Conservation (phyloP, 2,329 filamentous ascomycete species). For the Myriosclerotinia scirpicola region DNA sequence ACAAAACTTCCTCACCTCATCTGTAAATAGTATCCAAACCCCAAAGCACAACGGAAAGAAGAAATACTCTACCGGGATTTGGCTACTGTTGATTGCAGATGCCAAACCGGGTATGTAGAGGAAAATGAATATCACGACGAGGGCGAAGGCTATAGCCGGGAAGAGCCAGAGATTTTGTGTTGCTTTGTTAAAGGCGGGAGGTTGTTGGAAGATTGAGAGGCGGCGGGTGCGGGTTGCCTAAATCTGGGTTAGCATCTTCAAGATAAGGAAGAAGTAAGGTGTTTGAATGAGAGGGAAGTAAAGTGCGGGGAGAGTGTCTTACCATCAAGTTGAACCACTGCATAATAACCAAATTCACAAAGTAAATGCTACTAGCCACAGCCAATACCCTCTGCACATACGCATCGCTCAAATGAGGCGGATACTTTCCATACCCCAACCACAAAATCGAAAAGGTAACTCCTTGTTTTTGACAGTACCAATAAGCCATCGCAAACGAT, state of each 20-base stretch:
- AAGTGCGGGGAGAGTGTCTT: not conserved
- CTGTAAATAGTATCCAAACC: conserved; percentile 58
- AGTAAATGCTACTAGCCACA: conserved; percentile 59
- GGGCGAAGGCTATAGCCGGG: conserved; percentile 65
- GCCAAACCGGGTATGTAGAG: conserved; percentile 66
- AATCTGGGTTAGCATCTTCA: not conserved
- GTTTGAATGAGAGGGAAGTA: too few species aligned
- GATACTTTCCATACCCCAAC: conserved; percentile 62
- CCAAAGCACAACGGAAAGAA: conserved; percentile 74
- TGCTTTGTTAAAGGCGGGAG: conserved; percentile 61
- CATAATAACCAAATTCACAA: conserved; percentile 77
- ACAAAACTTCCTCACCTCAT: conserved; percentile 63
- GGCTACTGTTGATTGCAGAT: conserved; percentile 56
- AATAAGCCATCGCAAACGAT: conserved; percentile 64
- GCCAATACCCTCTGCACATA: conserved; percentile 49
- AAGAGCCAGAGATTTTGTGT: conserved; percentile 65
- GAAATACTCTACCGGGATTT: conserved; percentile 69
- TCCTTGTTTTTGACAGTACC: conserved; percentile 61
- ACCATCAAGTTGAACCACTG: conserved; percentile 72
- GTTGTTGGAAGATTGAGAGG: conserved; percentile 68
- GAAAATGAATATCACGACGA: conserved; percentile 68
- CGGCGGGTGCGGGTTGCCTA: conserved; percentile 58
- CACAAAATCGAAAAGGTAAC: conserved; percentile 63
- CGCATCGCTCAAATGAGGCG: conserved; percentile 47
- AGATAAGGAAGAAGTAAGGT: not conserved